Percentiles rank a stretch among this genome's conserved stretches.
phyloP scores from a whole-genome alignment of 2,329 filamentous ascomycete species.

The Eurotiales sp. region DNA sequence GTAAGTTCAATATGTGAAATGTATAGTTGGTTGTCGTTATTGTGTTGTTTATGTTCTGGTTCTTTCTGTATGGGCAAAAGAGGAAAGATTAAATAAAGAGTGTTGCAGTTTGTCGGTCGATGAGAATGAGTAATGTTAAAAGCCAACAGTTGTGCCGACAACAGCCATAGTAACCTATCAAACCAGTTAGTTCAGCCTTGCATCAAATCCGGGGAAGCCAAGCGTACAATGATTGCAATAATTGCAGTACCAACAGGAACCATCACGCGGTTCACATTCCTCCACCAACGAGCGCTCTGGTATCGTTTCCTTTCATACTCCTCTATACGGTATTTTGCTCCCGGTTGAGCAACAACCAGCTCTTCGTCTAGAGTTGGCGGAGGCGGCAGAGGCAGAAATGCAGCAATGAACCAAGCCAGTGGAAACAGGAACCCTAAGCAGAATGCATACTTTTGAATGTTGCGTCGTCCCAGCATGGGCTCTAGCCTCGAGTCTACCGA shows the following conservation, averaged over 20 bases:
- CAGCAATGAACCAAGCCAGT: slow-evolving; percentile 78
- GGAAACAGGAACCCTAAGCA: slow-evolving; percentile 74
- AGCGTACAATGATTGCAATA: slow-evolving; percentile 52
- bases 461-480: slow-evolving; percentile 61
- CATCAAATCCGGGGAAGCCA: background rate
- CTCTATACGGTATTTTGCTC: slow-evolving; percentile 42
- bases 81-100: background rate
- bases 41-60: background rate
- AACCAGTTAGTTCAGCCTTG: background rate
- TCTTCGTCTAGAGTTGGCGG: slow-evolving; percentile 56
- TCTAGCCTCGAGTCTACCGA: slow-evolving; percentile 64
- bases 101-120: background rate
- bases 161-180: slow-evolving; percentile 15
- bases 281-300: slow-evolving; percentile 63
- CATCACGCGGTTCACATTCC: slow-evolving; percentile 61
- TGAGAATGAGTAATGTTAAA: background rate
- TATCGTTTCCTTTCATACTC: slow-evolving; percentile 47
- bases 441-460: slow-evolving; percentile 72
- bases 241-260: slow-evolving; percentile 54
- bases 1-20: background rate
- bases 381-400: slow-evolving; percentile 67
- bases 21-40: background rate
- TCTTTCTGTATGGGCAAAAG: background rate
- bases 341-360: slow-evolving; percentile 35
- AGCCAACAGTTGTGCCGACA: slow-evolving; percentile 17